phyloP scores from a whole-genome alignment of 1,139 yeast genomes.

The Suhomyces choctaworum region DNA sequence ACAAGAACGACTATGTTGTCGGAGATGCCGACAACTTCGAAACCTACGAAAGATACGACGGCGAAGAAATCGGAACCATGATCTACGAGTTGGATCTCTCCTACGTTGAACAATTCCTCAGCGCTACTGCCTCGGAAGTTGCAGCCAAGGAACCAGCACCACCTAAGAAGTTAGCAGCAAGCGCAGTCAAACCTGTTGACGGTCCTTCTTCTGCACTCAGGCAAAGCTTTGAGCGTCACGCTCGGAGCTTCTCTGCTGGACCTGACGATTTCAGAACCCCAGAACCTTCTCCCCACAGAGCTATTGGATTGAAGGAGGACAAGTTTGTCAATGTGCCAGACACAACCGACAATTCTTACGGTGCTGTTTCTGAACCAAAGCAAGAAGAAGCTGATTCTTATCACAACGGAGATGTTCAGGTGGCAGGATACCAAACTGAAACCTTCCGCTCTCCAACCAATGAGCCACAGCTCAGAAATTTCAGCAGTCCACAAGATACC shows the following conservation, averaged over 20 bases:
- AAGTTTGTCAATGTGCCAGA: constrained; percentile 12
- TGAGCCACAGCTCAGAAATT: not conserved
- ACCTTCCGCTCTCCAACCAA: not conserved
- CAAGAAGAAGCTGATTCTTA: not conserved
- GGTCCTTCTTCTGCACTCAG: constrained; percentile 19
- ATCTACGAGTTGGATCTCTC: constrained; percentile 61
- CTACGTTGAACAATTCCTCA: constrained; percentile 34
- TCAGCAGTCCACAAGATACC: not conserved
- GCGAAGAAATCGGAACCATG: constrained; percentile 56
- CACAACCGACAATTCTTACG: constrained; percentile 6
- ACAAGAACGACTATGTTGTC: constrained; percentile 58
- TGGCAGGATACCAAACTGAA: constrained; percentile 1
- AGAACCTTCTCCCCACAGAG: constrained; percentile 33
- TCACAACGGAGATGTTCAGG: constrained; percentile 3
- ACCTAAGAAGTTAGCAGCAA: constrained; percentile 16
- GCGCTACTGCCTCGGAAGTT: constrained; percentile 12
- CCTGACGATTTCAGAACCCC: constrained; percentile 49
- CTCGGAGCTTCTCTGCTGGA: constrained; percentile 42
- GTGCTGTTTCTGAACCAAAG: constrained; percentile 7
- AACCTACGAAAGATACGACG: constrained; percentile 52
- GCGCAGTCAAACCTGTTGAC: constrained; percentile 14
- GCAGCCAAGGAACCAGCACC: constrained; percentile 2
- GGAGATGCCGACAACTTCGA: constrained; percentile 40
- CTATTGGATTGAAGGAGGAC: constrained; percentile 6
- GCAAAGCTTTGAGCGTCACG: constrained; percentile 33